These are phyloP conservation scores for Pholiota molesta DNA, from an alignment of 768 basidiomycete genomes.

Conservation along the genomic window DNA sequence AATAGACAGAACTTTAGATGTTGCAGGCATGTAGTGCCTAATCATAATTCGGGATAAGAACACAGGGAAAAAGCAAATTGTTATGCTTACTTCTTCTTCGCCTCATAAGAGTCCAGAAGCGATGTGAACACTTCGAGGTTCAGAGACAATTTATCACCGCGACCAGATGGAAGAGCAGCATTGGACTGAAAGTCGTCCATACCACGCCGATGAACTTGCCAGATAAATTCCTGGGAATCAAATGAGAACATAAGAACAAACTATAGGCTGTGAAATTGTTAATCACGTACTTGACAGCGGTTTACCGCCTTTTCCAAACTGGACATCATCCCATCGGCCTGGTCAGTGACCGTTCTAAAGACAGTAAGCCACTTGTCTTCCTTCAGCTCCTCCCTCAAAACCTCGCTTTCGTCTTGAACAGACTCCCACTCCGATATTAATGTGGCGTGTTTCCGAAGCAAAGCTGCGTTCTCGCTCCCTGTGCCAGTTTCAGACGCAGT, in stretches of 20 bases:
- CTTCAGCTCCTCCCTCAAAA: slow-evolving; percentile 88
- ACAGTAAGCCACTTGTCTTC: slow-evolving; percentile 98
- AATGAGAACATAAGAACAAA: slow-evolving; percentile 6
- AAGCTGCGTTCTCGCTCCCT: slow-evolving; percentile 44
- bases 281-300: slow-evolving; percentile 75
- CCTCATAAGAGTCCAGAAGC: slow-evolving; percentile 77
- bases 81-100: slow-evolving; percentile 80
- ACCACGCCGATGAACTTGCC: slow-evolving; percentile 73
- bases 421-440: slow-evolving; percentile 80
- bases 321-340: slow-evolving; percentile 98
- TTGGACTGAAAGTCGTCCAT: slow-evolving; percentile 39
- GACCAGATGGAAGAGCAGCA: slow-evolving; percentile 47
- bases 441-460: slow-evolving; percentile 76
- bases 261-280: slow-evolving; percentile 1
- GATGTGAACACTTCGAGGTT: slow-evolving; percentile 66
- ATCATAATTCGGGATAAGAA: slow-evolving; percentile 16
- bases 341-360: slow-evolving; percentile 91
- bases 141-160: slow-evolving; percentile 54
- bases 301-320: slow-evolving; percentile 92
- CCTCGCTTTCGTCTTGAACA: slow-evolving; percentile 78
- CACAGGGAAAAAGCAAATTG: slow-evolving; percentile 12
- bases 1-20: slow-evolving; percentile 88
- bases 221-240: slow-evolving; percentile 73
- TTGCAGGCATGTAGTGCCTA: slow-evolving; percentile 95
- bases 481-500: slow-evolving; percentile 42